A percentile compares a stretch with the other conserved stretches of the same genome.
Evolutionary conservation across 768 basidiomycete species (phyloP).

Genomic region (Artomyces pyxidatus): DNA sequence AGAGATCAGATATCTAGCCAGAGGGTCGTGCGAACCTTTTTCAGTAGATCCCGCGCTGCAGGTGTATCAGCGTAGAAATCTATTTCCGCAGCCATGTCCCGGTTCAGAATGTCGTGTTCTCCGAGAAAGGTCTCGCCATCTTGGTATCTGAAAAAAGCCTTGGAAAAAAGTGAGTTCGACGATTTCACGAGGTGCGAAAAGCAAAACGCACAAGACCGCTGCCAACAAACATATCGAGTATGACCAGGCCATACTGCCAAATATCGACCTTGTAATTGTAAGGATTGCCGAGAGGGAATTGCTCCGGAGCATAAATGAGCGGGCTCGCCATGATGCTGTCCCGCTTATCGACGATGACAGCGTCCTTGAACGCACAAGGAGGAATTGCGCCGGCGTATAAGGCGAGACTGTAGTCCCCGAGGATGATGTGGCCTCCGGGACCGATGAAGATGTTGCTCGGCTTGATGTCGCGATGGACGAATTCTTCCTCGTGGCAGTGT

Average conservation of each 20-base stretch:
- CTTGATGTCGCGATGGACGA: conserved; percentile 44
- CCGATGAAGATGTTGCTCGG: conserved; percentile 42
- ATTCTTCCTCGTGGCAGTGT: conserved; percentile 31
- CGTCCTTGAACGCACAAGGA: not conserved
- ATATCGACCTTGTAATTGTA: conserved; percentile 40
- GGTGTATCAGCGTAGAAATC: not conserved
- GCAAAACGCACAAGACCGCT: not conserved
- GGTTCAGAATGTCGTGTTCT: not conserved
- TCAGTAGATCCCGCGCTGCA: not conserved
- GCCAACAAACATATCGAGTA: conserved; percentile 32
- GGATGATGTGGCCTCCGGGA: conserved; percentile 23
- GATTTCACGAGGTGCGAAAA: no score
- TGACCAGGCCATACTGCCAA: conserved; percentile 40
- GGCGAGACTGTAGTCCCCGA: conserved; percentile 38
- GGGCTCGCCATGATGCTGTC: conserved; percentile 43
- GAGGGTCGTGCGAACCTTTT: not conserved
- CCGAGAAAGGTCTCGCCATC: not conserved
- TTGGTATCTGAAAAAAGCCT: not conserved
- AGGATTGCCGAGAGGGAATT: conserved; percentile 11
- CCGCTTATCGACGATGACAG: conserved; percentile 27
- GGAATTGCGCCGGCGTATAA: no score
- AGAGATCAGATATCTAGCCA: no score
- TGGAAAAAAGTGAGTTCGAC: no score
- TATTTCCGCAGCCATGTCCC: not conserved
- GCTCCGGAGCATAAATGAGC: conserved; percentile 22